Evolutionary conservation across 2,329 filamentous ascomycete genomes (phyloP).

Genomic region (Fusarium falciforme): DNA sequence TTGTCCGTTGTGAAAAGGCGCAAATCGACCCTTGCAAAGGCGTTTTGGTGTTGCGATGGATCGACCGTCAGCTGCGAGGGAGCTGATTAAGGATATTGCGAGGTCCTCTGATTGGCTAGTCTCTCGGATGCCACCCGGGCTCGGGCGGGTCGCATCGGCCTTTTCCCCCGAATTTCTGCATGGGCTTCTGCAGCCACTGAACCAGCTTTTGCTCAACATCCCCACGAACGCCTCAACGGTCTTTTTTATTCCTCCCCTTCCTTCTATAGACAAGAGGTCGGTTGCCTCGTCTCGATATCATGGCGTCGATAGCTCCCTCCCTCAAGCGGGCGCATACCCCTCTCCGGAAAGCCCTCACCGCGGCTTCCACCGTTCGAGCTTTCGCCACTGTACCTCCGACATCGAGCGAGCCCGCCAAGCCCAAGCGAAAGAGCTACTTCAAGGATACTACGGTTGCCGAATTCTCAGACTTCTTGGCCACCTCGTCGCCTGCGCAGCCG

Average conservation of each 20-base stretch:
- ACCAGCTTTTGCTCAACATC: constrained; percentile 34
- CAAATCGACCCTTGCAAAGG: constrained; percentile 8
- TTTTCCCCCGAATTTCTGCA: constrained; percentile 43
- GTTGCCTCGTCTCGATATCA: constrained; percentile 28
- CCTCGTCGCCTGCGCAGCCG: constrained; percentile 53
- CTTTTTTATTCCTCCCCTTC: background rate
- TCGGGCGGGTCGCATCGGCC: constrained; percentile 43
- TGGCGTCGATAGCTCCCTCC: constrained; percentile 55
- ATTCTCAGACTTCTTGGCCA: constrained; percentile 68
- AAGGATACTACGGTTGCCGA: constrained; percentile 68
- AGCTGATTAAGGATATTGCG: constrained; percentile 40
- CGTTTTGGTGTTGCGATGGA: constrained; percentile 14
- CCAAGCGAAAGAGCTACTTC: constrained; percentile 64
- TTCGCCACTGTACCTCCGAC: constrained; percentile 61
- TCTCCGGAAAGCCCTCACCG: constrained; percentile 54
- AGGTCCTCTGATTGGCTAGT: constrained; percentile 29
- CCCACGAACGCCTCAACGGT: constrained; percentile 24
- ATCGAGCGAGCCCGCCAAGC: constrained; percentile 41
- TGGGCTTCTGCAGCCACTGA: constrained; percentile 33
- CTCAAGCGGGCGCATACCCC: constrained; percentile 57
- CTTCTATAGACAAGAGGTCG: constrained; percentile 1
- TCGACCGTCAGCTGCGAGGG: constrained; percentile 6
- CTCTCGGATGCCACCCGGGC: constrained; percentile 28
- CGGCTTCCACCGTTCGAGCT: constrained; percentile 49
- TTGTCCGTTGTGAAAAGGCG: constrained; percentile 5